phyloP scores from a whole-genome alignment of 164 flowering plant species.

The Tetrastigma voinierianum region DNA sequence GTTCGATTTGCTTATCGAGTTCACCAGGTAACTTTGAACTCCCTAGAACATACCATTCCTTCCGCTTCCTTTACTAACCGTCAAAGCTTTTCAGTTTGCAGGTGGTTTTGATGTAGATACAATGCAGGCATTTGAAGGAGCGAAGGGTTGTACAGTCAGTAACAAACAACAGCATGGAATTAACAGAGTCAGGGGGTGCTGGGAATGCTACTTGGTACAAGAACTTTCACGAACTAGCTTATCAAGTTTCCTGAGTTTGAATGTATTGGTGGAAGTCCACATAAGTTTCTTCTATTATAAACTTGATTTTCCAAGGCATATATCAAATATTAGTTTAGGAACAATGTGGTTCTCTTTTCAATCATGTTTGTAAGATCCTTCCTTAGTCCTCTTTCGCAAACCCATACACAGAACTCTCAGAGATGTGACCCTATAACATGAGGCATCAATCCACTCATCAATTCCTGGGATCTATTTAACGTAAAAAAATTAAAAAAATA shows the following conservation, averaged over 20 bases:
- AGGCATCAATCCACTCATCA: too few species aligned
- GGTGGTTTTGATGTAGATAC: conserved; percentile 46
- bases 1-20: conserved; percentile 59
- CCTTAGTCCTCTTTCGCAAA: too few species aligned
- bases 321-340: background rate
- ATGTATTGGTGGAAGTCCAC: background rate
- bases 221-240: background rate
- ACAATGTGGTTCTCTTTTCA: too few species aligned
- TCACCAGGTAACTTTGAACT: conserved; percentile 44
- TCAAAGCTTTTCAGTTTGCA: conserved; percentile 39
- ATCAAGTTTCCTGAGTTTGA: background rate
- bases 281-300: background rate
- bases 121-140: conserved; percentile 33
- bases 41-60: background rate
- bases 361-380: too few species aligned
- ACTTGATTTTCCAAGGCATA: background rate
- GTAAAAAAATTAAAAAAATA: too few species aligned
- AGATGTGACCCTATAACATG: too few species aligned
- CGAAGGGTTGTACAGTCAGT: conserved; percentile 17
- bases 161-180: background rate
- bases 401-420: too few species aligned
- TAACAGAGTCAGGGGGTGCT: background rate
- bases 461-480: too few species aligned
- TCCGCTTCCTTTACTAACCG: conserved; percentile 2
- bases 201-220: background rate